These are phyloP conservation scores for Solanum raphanifolium DNA, from an alignment of 257 asterid species.

Conservation along the genomic window DNA sequence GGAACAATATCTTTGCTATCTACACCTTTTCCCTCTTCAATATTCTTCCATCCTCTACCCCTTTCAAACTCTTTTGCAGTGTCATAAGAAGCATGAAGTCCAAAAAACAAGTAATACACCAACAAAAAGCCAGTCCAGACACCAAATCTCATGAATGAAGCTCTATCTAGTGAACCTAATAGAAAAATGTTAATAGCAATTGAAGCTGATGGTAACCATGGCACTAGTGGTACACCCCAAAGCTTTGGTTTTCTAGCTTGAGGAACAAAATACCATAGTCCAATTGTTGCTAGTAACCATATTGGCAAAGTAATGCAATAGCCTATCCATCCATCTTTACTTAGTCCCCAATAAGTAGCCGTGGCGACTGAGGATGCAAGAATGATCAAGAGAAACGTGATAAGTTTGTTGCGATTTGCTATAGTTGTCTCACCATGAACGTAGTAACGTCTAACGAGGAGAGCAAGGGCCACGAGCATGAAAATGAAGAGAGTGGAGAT, in stretches of 20 bases:
- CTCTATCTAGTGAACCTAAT: background rate
- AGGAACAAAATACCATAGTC: slow-evolving; percentile 2
- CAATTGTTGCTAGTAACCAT: background rate
- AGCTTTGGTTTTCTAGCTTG: background rate
- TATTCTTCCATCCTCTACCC: background rate
- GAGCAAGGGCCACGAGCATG: background rate
- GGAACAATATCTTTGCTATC: background rate
- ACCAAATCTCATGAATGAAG: background rate
- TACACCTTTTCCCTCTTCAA: background rate
- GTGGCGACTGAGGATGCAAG: background rate
- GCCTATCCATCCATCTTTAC: background rate
- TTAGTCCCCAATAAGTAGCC: background rate
- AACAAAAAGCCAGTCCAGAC: background rate
- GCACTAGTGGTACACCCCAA: background rate
- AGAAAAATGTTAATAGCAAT: background rate
- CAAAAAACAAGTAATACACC: background rate
- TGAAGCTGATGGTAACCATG: background rate
- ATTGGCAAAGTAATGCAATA: background rate
- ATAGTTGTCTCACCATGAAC: background rate
- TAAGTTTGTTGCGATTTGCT: background rate
- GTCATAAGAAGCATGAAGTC: slow-evolving; percentile 3
- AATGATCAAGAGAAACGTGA: background rate
- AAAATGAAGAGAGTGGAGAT: background rate
- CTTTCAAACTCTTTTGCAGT: background rate
- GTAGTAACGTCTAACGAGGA: background rate